Conservation (phyloP, 768 basidiomycete species). For the Serendipita indica region DNA sequence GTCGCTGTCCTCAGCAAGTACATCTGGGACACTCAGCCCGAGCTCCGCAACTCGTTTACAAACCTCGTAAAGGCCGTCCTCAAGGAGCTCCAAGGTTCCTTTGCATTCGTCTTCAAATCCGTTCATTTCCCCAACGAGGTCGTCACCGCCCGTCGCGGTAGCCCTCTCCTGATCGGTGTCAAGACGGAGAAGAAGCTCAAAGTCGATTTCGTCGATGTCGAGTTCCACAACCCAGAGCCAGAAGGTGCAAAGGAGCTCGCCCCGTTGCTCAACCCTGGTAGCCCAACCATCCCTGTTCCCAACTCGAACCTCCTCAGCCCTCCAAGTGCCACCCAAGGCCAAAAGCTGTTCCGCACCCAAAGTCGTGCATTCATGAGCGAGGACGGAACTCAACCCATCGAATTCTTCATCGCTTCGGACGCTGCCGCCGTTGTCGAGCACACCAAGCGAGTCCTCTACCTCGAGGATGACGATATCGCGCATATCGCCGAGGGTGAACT, state of each 20-base stretch:
- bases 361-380: conserved; percentile 98
- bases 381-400: conserved; percentile 97
- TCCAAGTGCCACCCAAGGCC: conserved; percentile 36
- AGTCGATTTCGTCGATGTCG: conserved; percentile 98
- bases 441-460: conserved; percentile 96
- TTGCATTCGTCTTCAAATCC: conserved; percentile 99
- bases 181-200: conserved; percentile 99
- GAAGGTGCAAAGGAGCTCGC: conserved; percentile 29
- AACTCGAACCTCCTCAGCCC: conserved; percentile 44
- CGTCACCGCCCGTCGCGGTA: conserved; percentile 91
- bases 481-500: conserved; percentile 95
- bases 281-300: conserved; percentile 22
- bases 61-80: conserved; percentile 87
- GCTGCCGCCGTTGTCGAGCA: conserved; percentile 94
- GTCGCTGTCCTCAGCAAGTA: conserved; percentile 95
- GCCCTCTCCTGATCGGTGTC: conserved; percentile 91
- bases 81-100: conserved; percentile 96
- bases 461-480: conserved; percentile 98
- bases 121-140: conserved; percentile 89
- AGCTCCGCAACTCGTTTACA: conserved; percentile 76
- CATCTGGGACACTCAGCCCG: conserved; percentile 83
- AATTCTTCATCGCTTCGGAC: conserved; percentile 98
- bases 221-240: conserved; percentile 65
- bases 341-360: conserved; percentile 80
- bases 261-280: conserved; percentile 24